Conservation (phyloP, 139 green algal genomes). For the Chlorella sp. region DNA sequence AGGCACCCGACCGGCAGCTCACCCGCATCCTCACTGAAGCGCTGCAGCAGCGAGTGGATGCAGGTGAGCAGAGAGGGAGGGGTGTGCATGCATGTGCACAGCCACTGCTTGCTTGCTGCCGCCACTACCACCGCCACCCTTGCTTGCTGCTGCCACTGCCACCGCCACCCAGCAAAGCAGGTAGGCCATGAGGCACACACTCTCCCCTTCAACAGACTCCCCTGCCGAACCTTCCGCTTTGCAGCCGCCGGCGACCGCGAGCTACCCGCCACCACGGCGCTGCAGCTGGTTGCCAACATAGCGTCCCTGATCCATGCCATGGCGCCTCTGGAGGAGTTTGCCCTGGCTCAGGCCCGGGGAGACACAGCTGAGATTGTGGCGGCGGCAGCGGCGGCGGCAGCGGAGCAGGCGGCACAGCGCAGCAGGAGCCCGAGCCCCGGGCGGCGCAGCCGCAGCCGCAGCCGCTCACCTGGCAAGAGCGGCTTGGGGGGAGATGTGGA, state of each 20-base stretch:
- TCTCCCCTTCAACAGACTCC: too few species aligned
- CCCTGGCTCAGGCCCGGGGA: conserved; percentile 36
- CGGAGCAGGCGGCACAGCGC: too few species aligned
- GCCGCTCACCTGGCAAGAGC: background rate
- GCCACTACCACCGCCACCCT: too few species aligned
- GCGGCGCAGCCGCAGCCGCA: conserved; percentile 37
- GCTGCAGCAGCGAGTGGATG: conserved; percentile 44
- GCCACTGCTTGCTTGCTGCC: too few species aligned
- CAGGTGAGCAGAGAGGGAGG: background rate
- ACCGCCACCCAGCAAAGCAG: too few species aligned
- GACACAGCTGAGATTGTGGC: conserved; percentile 15
- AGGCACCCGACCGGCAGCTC: conserved; percentile 65
- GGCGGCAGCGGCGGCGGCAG: background rate
- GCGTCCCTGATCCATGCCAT: conserved; percentile 49
- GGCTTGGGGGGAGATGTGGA: too few species aligned
- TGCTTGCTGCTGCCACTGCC: too few species aligned
- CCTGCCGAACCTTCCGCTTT: too few species aligned
- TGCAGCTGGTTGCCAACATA: conserved; percentile 64
- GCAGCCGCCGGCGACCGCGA: background rate
- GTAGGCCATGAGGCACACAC: too few species aligned
- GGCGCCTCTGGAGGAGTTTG: conserved; percentile 64
- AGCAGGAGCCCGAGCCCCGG: conserved; percentile 15
- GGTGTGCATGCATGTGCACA: background rate
- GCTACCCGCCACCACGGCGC: conserved; percentile 33
- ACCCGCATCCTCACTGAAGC: conserved; percentile 39